Percentiles rank a stretch among this genome's conserved stretches.
Conservation (phyloP, 106 monocot species). For the Acorus gramineus region DNA sequence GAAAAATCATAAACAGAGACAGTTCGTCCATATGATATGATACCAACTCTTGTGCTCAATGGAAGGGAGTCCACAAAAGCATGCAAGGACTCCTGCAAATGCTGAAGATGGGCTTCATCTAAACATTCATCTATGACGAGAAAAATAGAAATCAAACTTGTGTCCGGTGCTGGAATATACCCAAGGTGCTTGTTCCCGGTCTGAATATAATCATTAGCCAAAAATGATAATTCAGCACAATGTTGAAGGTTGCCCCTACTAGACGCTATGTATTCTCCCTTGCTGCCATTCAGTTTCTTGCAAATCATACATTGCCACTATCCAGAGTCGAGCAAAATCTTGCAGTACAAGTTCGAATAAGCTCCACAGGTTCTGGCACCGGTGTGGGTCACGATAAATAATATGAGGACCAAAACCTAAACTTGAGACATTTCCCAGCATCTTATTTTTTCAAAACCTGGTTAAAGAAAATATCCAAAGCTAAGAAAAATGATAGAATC, state of each 20-base stretch:
- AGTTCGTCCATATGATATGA: slow-evolving; percentile 90
- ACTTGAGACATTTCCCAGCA: slow-evolving; percentile 57
- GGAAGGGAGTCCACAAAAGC: slow-evolving; percentile 94
- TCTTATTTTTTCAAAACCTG: slow-evolving; percentile 79
- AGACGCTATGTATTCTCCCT: slow-evolving; percentile 58
- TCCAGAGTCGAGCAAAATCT: slow-evolving; percentile 73
- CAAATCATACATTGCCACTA: slow-evolving; percentile 97
- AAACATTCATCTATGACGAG: slow-evolving; percentile 93
- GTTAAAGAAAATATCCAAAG: slow-evolving; percentile 1
- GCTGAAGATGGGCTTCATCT: slow-evolving; percentile 87
- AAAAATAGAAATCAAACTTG: slow-evolving; percentile 61
- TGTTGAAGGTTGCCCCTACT: slow-evolving; percentile 58
- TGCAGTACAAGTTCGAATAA: slow-evolving; percentile 66
- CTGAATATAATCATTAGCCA: slow-evolving; percentile 78
- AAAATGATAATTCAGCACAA: slow-evolving; percentile 55
- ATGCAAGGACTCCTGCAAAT: slow-evolving; percentile 93
- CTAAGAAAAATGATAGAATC: neutral
- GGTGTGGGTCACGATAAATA: slow-evolving; percentile 71
- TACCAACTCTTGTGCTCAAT: slow-evolving; percentile 58
- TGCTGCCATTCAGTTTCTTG: slow-evolving; percentile 67
- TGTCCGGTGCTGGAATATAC: slow-evolving; percentile 70
- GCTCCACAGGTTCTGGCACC: slow-evolving; percentile 89
- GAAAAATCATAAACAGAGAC: slow-evolving; percentile 98
- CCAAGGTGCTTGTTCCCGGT: slow-evolving; percentile 59
- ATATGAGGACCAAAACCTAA: slow-evolving; percentile 85